These are phyloP conservation scores for Lipomyces yamadae DNA, from an alignment of 805 yeast species.

Conservation along the genomic window DNA sequence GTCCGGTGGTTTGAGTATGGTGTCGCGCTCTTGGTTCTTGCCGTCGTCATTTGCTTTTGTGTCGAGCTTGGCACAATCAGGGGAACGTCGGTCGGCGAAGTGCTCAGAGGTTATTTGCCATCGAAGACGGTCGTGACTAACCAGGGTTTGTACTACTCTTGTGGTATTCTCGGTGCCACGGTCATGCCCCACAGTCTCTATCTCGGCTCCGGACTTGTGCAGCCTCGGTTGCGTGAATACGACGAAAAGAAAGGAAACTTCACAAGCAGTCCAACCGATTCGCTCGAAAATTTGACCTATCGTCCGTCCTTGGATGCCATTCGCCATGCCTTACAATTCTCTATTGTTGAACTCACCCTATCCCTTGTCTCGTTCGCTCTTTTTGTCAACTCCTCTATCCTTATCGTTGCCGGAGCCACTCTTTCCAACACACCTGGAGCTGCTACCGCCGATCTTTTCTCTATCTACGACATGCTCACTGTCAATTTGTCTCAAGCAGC, in stretches of 20 bases:
- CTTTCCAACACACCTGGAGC: conserved; percentile 68
- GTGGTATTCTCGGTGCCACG: conserved; percentile 91
- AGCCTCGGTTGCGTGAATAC: conserved; percentile 78
- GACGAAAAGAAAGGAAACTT: conserved; percentile 72
- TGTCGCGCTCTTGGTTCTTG: conserved; percentile 75
- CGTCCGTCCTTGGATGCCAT: conserved; percentile 77
- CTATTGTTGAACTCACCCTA: conserved; percentile 69
- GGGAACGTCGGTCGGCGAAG: conserved; percentile 53
- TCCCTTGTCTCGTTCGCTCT: conserved; percentile 80
- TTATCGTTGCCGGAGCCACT: conserved; percentile 81
- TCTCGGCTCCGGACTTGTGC: conserved; percentile 87
- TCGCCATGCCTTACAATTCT: conserved; percentile 68
- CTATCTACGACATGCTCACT: conserved; percentile 70
- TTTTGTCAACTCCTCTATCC: conserved; percentile 82
- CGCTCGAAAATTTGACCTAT: conserved; percentile 49
- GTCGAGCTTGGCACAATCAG: conserved; percentile 77
- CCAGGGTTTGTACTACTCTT: conserved; percentile 74
- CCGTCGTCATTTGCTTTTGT: conserved; percentile 84
- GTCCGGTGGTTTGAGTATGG: conserved; percentile 80
- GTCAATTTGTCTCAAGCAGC: conserved; percentile 70
- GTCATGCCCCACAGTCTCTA: conserved; percentile 94
- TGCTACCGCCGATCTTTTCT: conserved; percentile 77
- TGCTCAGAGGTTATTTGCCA: conserved; percentile 72
- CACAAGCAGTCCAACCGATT: conserved; percentile 45
- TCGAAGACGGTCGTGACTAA: conserved; percentile 55